Evolutionary conservation across 2,329 filamentous ascomycete genomes (phyloP), one percentile per base, ranked within the genome.

Genomic region (Monosporascus sp.): DNA sequence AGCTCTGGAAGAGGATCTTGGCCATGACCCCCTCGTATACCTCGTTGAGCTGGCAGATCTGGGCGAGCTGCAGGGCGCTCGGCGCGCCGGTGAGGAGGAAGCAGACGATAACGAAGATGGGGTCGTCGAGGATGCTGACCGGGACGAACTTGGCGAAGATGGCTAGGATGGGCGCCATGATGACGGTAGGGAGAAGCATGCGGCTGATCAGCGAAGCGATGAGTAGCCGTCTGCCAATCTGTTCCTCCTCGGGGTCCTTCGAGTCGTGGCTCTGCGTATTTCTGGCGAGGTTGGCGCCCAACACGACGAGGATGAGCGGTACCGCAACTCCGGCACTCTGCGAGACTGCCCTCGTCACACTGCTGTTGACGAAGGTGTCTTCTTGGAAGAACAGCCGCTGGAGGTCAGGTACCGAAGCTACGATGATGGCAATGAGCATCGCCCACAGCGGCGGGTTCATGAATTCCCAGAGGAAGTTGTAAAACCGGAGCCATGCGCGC

Each of bases 381-480:
- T 91, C 84, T 50, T 85, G 79, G 72, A 97, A 99, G 75, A 99
- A 97, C 18, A 94, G 74, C 41, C 79, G 76, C 69, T 99, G 93
- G 7, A 99, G 80, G 1, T 76, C 66, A 0, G 94, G 94, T 6
- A 97, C 82, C 1, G 91, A 96, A 3, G 94, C 94, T 6, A 99
- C 89, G 49, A 96, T 73, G 46, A 97, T 86, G n/a, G 94, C 90
- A 39, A 85, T 76, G 37, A 97, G 75, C 94, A 99, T 97, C 31
- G 94, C 92, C 91, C 92, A 97, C 25, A 99, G 84, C 1, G 94
- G 94, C 43, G 94, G 93, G 71, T 97, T 97, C 93, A 99, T 97
- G 70, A 97, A 96, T 47, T 89, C 88, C 88, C 89, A 94, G 14
- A 92, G 68, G 50, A 91, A 91, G 48, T 72, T 72, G 60, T 82